These are phyloP conservation scores for Stachybotrys echinatus DNA, from an alignment of 2,329 filamentous ascomycete genomes.

Conservation along the genomic window DNA sequence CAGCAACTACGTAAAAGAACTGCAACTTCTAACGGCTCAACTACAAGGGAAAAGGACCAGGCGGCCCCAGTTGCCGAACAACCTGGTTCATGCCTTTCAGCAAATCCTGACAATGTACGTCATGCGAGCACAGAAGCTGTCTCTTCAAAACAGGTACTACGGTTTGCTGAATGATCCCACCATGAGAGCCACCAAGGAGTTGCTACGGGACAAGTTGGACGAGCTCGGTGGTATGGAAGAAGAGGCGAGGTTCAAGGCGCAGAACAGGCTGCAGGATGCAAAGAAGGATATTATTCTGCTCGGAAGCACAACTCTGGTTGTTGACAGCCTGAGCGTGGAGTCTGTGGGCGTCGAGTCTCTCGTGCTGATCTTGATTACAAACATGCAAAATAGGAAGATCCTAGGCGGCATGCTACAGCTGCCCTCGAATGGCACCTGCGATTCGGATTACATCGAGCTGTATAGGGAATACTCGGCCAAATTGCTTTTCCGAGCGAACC, in stretches of 20 bases:
- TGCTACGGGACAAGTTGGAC: neutral
- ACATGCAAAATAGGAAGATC: conserved; percentile 4
- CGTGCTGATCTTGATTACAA: neutral
- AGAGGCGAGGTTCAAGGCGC: neutral
- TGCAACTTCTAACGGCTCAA: conserved; percentile 6
- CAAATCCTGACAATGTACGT: conserved; percentile 8
- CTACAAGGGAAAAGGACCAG: neutral
- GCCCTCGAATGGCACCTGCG: neutral
- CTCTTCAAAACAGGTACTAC: conserved; percentile 2
- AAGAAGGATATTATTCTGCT: conserved; percentile 12
- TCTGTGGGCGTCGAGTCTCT: conserved; percentile 9
- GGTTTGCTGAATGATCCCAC: neutral
- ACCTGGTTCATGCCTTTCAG: conserved; percentile 11
- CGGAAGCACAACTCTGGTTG: conserved; percentile 5
- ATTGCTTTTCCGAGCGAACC: neutral
- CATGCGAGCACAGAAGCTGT: conserved; percentile 6
- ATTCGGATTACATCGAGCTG: neutral
- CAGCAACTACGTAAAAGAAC: conserved; percentile 1
- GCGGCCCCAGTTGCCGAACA: conserved; percentile 8
- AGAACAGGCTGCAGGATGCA: conserved; percentile 6
- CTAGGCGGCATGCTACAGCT: neutral
- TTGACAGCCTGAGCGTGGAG: conserved; percentile 3
- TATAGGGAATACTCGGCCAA: neutral
- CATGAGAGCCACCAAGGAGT: neutral
- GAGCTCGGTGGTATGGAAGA: neutral